A percentile compares a stretch with the other conserved stretches of the same genome.
Evolutionary conservation across 305 asterid genomes (phyloP).

Genomic region (Petunia hybrid): DNA sequence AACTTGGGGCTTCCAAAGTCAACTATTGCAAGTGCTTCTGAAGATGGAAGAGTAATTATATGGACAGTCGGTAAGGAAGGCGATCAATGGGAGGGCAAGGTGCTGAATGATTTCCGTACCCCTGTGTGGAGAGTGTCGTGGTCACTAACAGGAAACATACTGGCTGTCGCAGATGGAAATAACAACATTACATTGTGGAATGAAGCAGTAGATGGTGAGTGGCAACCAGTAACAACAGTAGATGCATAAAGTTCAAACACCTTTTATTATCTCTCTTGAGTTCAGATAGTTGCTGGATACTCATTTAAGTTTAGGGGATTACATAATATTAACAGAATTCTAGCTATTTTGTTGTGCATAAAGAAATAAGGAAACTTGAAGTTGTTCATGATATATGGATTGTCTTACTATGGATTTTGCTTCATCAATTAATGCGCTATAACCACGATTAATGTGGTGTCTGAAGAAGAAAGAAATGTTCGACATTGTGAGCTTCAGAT

Average conservation of each 20-base stretch:
- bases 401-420: neutral
- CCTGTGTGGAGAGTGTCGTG: constrained; percentile 85
- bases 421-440: neutral
- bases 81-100: constrained; percentile 70
- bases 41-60: constrained; percentile 71
- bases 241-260: constrained; percentile 41
- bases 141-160: constrained; percentile 77
- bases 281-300: neutral
- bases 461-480: neutral
- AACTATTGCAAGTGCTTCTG: constrained; percentile 76
- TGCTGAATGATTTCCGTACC: constrained; percentile 64
- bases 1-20: constrained; percentile 82
- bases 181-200: constrained; percentile 75
- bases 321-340: neutral
- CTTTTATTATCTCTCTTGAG: constrained; percentile 17
- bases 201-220: constrained; percentile 77
- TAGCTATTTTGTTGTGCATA: neutral
- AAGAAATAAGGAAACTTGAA: neutral
- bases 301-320: neutral
- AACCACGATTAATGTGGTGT: neutral
- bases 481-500: no score
- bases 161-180: constrained; percentile 79
- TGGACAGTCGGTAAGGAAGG: constrained; percentile 72
- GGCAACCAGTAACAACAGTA: constrained; percentile 70
- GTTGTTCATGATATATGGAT: neutral